A percentile compares a stretch with the other conserved stretches of the same genome.
Conservation (phyloP, 441 rosid genomes). For the Raphanus hybrid region DNA sequence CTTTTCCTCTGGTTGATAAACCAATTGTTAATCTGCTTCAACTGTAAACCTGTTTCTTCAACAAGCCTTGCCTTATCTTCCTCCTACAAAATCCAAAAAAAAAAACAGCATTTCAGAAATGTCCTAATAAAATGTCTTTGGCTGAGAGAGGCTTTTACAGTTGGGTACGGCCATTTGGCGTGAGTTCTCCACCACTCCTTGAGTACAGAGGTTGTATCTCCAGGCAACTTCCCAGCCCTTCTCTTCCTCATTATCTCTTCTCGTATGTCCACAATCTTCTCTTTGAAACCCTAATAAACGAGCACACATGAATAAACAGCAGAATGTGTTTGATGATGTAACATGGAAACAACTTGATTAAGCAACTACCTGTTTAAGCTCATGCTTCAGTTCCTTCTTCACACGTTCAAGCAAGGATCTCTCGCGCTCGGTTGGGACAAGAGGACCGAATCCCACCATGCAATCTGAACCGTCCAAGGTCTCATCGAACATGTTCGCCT, state of each 20-base stretch:
- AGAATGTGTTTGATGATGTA: constrained; percentile 1
- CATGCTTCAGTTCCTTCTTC: constrained; percentile 94
- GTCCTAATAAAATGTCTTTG: neutral
- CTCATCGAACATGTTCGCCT: constrained; percentile 77
- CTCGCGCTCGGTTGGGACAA: constrained; percentile 90
- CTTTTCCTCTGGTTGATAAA: constrained; percentile 96
- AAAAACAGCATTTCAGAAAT: neutral
- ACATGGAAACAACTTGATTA: neutral
- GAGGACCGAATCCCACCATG: constrained; percentile 92
- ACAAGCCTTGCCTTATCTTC: constrained; percentile 95
- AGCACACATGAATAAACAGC: neutral
- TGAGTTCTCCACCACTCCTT: constrained; percentile 97
- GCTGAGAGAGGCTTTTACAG: constrained; percentile 52
- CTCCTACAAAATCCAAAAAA: constrained; percentile 55
- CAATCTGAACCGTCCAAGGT: constrained; percentile 62
- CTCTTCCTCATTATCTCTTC: constrained; percentile 98
- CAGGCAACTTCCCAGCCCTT: constrained; percentile 97
- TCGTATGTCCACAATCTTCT: constrained; percentile 89
- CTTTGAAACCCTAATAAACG: constrained; percentile 80
- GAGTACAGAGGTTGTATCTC: constrained; percentile 90
- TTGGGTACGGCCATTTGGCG: constrained; percentile 98
- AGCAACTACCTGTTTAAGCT: constrained; percentile 77
- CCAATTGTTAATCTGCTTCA: constrained; percentile 98
- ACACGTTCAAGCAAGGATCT: constrained; percentile 96
- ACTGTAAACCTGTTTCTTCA: constrained; percentile 90